Base-by-base conservation (phyloP, 495 filamentous ascomycete genomes). In the Xylaria longipes region DNA sequence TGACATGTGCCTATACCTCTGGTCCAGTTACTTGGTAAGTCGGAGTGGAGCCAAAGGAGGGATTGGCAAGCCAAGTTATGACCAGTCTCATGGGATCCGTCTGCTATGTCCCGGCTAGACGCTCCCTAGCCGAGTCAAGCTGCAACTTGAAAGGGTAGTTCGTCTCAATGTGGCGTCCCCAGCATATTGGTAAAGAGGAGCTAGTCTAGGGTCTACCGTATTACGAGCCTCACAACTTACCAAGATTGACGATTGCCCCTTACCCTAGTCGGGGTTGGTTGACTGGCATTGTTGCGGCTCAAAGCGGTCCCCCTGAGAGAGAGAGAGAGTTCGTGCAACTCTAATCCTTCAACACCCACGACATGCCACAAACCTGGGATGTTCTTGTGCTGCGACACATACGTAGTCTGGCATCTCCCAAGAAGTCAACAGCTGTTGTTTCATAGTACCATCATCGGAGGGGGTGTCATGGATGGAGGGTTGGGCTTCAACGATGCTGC, bases 401-500 rank as follows among this genome's bases (percentile, higher is more conserved):
- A 27, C 68, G 33, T 41, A 67, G 58, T 56, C 68, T 56, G 45
- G 22, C 43, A 46, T 39, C 45, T 63, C 58, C n/a, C 33, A 37
- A 15, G 25, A 58, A 31, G 15, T 41, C 27, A 48, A 58, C 69
- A 52, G 20, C 25, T 50, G 25, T 39, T 66, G 69, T 71, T 29
- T 66, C 48, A 66, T 62, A 60, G 52, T 60, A 9, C 50, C 12
- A 64, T 64, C 17, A 63, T 56, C 45, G 37, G 37, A 52, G 50
- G 61, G 65, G 52, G 62, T 65, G 58, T 54, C 50, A 48, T 37
- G 60, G 69, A 48, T 46, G 35, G 46, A 29, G 12, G 35, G 69
- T 71, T 71, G 69, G 69, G 69, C 69, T 66, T 66, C 69, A 71
- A 71, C 60, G 69, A 71, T 60, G 45, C 46, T 52, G 69, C 69